Evolutionary conservation across 306 rosid genomes (phyloP).

Genomic region (Prunus padus): DNA sequence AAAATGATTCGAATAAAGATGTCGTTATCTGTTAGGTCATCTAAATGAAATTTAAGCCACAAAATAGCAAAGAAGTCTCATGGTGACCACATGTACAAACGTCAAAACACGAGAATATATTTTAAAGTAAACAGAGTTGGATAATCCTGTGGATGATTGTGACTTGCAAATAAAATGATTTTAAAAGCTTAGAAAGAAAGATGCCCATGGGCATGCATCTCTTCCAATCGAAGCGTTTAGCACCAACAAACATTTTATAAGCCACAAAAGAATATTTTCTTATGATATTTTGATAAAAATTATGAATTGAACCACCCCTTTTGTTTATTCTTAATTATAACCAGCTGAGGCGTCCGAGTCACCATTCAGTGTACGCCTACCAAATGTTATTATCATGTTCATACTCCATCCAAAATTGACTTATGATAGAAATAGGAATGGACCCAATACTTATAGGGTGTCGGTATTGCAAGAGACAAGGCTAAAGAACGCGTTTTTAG

Average conservation of each 20-base stretch:
- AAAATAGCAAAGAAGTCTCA: slow-evolving; percentile 14
- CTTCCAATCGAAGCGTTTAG: background rate
- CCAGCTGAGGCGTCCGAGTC: background rate
- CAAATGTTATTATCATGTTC: background rate
- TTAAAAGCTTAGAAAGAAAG: background rate
- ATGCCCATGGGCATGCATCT: slow-evolving; percentile 5
- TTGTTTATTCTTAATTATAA: background rate
- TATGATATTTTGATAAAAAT: background rate
- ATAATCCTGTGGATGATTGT: slow-evolving; percentile 7
- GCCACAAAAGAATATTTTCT: background rate
- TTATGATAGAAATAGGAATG: slow-evolving; percentile 1
- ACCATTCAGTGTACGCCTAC: background rate
- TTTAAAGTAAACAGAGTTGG: slow-evolving; percentile 13
- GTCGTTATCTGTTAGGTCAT: too few relatives aligned
- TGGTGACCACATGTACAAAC: slow-evolving; percentile 14
- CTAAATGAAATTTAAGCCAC: background rate
- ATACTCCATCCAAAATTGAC: background rate
- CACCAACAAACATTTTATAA: background rate
- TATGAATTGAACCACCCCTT: background rate
- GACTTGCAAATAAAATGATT: slow-evolving; percentile 7
- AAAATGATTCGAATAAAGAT: slow-evolving; percentile 10
- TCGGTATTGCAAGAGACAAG: background rate
- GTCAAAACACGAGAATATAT: slow-evolving; percentile 17
- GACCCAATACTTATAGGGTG: background rate
- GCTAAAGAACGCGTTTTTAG: background rate